These are phyloP conservation scores for Picea glauca DNA, from an alignment of 75 land plant species.

Conservation along the genomic window DNA sequence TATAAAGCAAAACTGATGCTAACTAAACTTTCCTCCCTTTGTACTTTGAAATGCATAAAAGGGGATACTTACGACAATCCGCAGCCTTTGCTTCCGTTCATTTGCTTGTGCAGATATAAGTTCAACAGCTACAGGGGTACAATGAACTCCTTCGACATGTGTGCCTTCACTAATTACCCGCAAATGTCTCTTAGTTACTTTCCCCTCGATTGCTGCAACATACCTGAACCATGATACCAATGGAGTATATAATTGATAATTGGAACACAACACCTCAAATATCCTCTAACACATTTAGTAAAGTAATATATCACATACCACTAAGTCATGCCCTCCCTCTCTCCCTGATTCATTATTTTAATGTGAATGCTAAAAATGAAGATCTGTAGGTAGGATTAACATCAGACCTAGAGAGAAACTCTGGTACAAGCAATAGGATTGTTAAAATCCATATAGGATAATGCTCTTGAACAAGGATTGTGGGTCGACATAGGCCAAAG, in stretches of 20 bases:
- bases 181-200: conserved; percentile 60
- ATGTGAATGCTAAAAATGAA: too few relatives aligned
- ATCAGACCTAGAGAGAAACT: too few relatives aligned
- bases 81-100: conserved; percentile 55
- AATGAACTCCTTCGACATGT: conserved; percentile 70
- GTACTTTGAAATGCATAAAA: not conserved
- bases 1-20: not conserved
- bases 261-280: not conserved
- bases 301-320: too few relatives aligned
- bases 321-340: too few relatives aligned
- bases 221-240: conserved; percentile 46
- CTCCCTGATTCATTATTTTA: too few relatives aligned
- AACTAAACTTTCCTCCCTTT: not conserved
- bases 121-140: conserved; percentile 81
- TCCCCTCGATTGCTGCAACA: conserved; percentile 68
- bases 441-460: too few relatives aligned
- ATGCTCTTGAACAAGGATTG: too few relatives aligned
- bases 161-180: conserved; percentile 71
- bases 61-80: conserved; percentile 68
- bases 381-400: too few relatives aligned
- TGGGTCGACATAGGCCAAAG: too few relatives aligned
- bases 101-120: conserved; percentile 57
- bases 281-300: not conserved
- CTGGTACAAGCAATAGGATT: too few relatives aligned
- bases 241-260: not conserved